Conservation (phyloP, 2,329 filamentous ascomycete species). For the Fusarium cicatricum region DNA sequence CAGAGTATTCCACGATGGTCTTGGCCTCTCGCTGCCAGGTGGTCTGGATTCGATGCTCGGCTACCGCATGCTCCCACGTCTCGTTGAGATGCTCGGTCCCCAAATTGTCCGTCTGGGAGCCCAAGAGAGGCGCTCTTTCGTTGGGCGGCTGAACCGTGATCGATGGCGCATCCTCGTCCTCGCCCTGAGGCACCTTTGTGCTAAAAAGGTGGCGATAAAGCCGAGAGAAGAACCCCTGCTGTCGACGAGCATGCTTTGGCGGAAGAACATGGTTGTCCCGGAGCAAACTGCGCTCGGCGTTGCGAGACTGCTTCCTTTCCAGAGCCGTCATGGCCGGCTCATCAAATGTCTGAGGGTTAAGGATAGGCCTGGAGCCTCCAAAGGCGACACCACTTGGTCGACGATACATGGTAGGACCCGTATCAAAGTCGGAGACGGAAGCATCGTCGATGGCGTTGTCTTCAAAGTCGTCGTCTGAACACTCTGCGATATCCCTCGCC, state of each 20-base stretch:
- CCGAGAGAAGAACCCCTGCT: slow-evolving; percentile 48
- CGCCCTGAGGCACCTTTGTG: slow-evolving; percentile 55
- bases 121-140: slow-evolving; percentile 54
- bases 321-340: slow-evolving; percentile 60
- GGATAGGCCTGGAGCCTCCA: slow-evolving; percentile 73
- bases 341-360: slow-evolving; percentile 64
- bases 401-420: slow-evolving; percentile 69
- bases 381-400: slow-evolving; percentile 80
- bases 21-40: slow-evolving; percentile 92
- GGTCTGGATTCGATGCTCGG: slow-evolving; percentile 81
- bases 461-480: slow-evolving; percentile 62
- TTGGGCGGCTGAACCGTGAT: slow-evolving; percentile 47
- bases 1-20: slow-evolving; percentile 76
- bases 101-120: slow-evolving; percentile 50
- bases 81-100: slow-evolving; percentile 67
- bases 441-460: slow-evolving; percentile 44
- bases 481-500: slow-evolving; percentile 72
- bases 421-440: slow-evolving; percentile 49
- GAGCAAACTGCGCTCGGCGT: slow-evolving; percentile 68
- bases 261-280: slow-evolving; percentile 72
- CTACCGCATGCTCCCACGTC: slow-evolving; percentile 87
- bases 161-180: slow-evolving; percentile 52
- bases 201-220: slow-evolving; percentile 62
- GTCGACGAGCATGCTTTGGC: slow-evolving; percentile 59
- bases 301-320: slow-evolving; percentile 64